Evolutionary conservation across 2,329 filamentous ascomycete species (phyloP), one percentile per base, ranked within the genome.

Genomic region (Diaporthe helianthi): DNA sequence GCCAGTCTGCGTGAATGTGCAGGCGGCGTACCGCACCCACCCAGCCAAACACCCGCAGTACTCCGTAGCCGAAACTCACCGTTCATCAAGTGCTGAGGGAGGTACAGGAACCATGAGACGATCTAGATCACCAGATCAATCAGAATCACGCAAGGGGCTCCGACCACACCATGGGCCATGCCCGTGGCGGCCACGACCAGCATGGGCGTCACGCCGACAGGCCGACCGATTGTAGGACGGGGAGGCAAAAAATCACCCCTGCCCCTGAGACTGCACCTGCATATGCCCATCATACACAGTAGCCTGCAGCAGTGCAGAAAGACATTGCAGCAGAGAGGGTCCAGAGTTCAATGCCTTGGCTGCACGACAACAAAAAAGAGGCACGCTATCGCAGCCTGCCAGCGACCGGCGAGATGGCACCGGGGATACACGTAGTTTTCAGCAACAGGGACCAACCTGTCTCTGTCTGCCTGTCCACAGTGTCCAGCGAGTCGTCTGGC

Each of bases 261-360:
- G 22, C 58, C 58, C 58, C 54, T 54, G 54, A 68, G 38, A 58
- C 49, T 65, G 65, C 69, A 68, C 49, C 55, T 51, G 55, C 41
- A 68, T 29, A 44, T 36, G n/a, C 58, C 47, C 58, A 63, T 63
- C 58, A 63, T 63, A n/a, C n/a, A n/a, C n/a, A n/a, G n/a, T n/a
- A 29, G 58, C 58, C 15, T 49, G 58, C 58, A 63, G 58, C 17
- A 19, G 49, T 49, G 58, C 58, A 63, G 58, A 22, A 19, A 63
- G 58, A 63, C 29, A 58, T 71, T 71, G 69, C 58, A 63, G 60
- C 46, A 19, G 61, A 60, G 61, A 63, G 69, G 60, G 36, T 55
- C 69, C 61, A 26, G n/a, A 24, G 29, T 49, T 66, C 60, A 63
- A 71, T 71, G 69, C 69, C 51, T 69, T 71, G 47, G 46, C 67